Evolutionary conservation across 1,284 basidiomycete species (phyloP), one percentile per base, ranked within the genome.

Genomic region (Austroboletus rostrupii): DNA sequence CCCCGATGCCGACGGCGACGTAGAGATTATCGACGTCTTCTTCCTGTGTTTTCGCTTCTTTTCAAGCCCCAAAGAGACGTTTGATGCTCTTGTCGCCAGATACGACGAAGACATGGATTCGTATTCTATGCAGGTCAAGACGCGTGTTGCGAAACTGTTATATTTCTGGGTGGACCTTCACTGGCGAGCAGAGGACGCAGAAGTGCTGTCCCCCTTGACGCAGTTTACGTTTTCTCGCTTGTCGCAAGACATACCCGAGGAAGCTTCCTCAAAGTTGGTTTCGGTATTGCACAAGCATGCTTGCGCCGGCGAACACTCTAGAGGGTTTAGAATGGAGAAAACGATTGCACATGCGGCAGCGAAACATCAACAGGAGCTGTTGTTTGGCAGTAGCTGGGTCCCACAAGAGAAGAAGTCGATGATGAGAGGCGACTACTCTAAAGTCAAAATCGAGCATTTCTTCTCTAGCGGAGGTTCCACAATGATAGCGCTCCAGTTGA

Each of bases 11-110:
- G 53, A 72, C 13, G 55, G 53, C 29, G 69, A 76, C 43, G 57
- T 60, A 3, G 71, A 72, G 5, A 66, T 78, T 16, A 49, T 65
- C 19, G 70, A 76, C 28, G 69, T 81, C 1, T 90, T 94, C 69
- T 87, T 91, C 70, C 71, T 86, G 33, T 85, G 80, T 49, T 93
- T 92, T 70, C 79, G 89, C 17, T 76, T 85, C 54, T 91, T 90
- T 68, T 78, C 82, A 5, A 77, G 76, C 2, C 80, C 90, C 0
- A 42, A 53, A 5, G 74, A 78, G 23, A 72, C 90, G 11, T 71
- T 85, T 17, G 67, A 76, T 0, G 72, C 76, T 9, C 68, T 93
- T 3, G 62, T 80, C 21, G 65, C 68, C 5, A 80, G 90, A 26
- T 94, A 80, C 66, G 69, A 80, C 51, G 72, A 83, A 48, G 48